These are phyloP conservation scores for Pichia heedii DNA, from an alignment of 805 yeast genomes.

Conservation along the genomic window DNA sequence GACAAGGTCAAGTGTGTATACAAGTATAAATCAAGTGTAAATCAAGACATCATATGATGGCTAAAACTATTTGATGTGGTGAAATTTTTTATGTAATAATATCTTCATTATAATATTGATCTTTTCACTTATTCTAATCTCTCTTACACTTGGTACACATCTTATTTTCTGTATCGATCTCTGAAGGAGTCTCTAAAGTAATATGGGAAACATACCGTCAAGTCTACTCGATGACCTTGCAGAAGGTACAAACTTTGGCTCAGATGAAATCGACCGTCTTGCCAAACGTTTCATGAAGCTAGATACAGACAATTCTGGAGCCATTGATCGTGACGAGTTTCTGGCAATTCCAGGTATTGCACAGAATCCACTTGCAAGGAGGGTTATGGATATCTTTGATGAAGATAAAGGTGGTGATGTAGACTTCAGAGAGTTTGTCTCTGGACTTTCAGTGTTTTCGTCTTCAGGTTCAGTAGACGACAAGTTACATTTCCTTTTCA, in stretches of 20 bases:
- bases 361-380: slow-evolving; percentile 77
- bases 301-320: slow-evolving; percentile 87
- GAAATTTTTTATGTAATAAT: too few species aligned
- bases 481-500: slow-evolving; percentile 81
- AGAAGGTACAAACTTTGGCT: slow-evolving; percentile 79
- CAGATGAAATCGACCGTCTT: slow-evolving; percentile 85
- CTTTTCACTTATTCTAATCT: too few species aligned
- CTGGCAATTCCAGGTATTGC: slow-evolving; percentile 88
- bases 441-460: slow-evolving; percentile 63
- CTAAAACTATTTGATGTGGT: too few species aligned
- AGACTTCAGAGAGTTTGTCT: slow-evolving; percentile 90
- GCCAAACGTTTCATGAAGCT: slow-evolving; percentile 91
- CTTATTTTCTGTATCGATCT: too few species aligned
- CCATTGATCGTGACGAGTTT: slow-evolving; percentile 85
- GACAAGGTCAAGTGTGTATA: too few species aligned
- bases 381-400: slow-evolving; percentile 92
- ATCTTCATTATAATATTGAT: too few species aligned
- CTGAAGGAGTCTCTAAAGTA: too few species aligned
- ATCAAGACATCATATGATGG: background rate
- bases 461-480: slow-evolving; percentile 74
- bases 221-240: slow-evolving; percentile 53
- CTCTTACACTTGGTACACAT: too few species aligned
- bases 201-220: slow-evolving; percentile 31
- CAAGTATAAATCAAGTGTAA: too few species aligned
- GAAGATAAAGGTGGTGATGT: slow-evolving; percentile 87